Base-by-base conservation (phyloP, 306 rosid genomes). In the Sicyos edulis region DNA sequence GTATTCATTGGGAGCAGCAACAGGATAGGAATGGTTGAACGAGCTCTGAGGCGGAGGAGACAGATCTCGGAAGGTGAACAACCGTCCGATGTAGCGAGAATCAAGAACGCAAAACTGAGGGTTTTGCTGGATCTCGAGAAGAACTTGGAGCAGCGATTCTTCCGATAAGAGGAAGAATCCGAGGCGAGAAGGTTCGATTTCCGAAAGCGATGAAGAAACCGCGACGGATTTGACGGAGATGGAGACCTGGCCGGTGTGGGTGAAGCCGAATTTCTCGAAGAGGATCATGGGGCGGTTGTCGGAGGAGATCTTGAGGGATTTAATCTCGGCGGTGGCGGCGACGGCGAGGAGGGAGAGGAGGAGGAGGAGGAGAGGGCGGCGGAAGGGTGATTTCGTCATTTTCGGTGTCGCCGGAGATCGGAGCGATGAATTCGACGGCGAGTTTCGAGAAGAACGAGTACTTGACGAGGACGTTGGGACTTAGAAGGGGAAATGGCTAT, bases 91-190 rank as follows among this genome's bases (percentile, higher is more conserved):
- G 85, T 82, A 78, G 50, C 0, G 88, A 3, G 96, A 89, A 13
- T 89, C 79, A 16, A 92, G 86, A 49, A 92, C 96, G 73, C 97
- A 92, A 71, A 85, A 83, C 75, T 64, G 80, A 22, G 88, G 86
- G 82, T 82, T 86, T 72, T 84, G 91, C 73, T 88, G 91, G 86
- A 86, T 89, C 96, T 92, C 97, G 47, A 89, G 76, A 7, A 84
- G 86, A 26, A 92, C 91, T 66, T 92, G 97, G 57, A 89, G 86
- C 19, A 87, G 96, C 4, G 92, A 76, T 32, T 92, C 96, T 54
- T 92, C 96, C 15, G 84, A 89, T 15, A 92, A 83, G 15, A 92
- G 92, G 87, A 89, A 92, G 89, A 92, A 92, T 8, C 97, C 97
- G 1, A 92, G 83, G 3, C 78, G 86, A 2, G 90, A 81, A 1